These are phyloP conservation scores for Fusarium tanahbumbuense DNA, from an alignment of 2,329 filamentous ascomycete species.

Conservation along the genomic window DNA sequence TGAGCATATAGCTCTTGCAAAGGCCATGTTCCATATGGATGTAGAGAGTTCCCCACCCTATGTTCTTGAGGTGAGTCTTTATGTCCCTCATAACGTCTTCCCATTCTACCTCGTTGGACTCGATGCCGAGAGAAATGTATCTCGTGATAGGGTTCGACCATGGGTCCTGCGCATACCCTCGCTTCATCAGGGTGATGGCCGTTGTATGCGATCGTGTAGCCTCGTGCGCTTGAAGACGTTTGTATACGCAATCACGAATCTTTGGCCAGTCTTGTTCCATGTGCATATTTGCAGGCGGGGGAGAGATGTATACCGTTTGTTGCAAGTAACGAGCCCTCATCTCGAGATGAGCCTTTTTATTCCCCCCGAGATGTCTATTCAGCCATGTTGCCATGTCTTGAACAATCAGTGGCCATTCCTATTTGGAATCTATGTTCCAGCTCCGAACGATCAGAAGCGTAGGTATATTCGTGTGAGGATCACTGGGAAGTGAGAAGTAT, in stretches of 20 bases:
- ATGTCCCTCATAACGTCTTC: not conserved
- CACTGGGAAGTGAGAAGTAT: not conserved
- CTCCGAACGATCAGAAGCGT: not conserved
- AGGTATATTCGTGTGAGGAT: not conserved
- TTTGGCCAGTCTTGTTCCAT: not conserved
- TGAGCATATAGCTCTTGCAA: not conserved
- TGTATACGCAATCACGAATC: not conserved
- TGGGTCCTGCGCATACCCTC: not conserved
- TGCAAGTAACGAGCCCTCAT: not conserved
- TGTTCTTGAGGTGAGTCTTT: not conserved
- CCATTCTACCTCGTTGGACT: slow-evolving; percentile 8
- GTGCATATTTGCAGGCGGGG: not conserved
- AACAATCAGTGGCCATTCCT: not conserved
- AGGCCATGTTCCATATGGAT: slow-evolving; percentile 4
- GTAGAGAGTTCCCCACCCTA: not conserved
- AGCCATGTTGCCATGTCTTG: not conserved
- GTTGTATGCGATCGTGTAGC: not conserved
- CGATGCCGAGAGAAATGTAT: not conserved
- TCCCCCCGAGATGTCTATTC: too few relatives aligned
- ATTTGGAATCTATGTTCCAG: not conserved
- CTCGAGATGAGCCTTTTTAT: not conserved
- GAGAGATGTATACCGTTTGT: not conserved
- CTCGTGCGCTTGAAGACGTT: not conserved
- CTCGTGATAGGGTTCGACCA: not conserved
- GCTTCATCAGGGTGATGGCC: not conserved